phyloP scores from a whole-genome alignment of 192 early-diverging fungal species.

The Backusella tuberculispora region DNA sequence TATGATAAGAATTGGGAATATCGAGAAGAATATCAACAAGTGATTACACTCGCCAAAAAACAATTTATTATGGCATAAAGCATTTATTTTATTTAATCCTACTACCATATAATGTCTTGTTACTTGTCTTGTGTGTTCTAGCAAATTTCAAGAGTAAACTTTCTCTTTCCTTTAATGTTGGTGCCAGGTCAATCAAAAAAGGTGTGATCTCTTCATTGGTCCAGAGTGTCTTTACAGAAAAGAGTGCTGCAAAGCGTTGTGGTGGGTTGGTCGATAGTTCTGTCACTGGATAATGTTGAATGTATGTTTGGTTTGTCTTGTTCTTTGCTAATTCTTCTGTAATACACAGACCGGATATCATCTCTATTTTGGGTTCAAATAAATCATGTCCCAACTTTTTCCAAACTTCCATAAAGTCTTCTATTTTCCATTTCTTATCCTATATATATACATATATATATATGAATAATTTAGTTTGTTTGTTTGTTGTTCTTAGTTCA shows the following conservation, averaged over 20 bases:
- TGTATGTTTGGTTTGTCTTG: constrained; percentile 28
- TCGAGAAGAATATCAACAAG: too few relatives aligned
- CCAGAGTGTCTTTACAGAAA: constrained; percentile 50
- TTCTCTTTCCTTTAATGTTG: constrained; percentile 51
- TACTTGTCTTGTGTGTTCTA: constrained; percentile 43
- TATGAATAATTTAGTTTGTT: background rate
- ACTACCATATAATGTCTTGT: constrained; percentile 46
- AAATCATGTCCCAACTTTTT: constrained; percentile 36
- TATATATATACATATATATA: constrained; percentile 16
- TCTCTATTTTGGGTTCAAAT: constrained; percentile 37
- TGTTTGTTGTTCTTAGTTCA: background rate
- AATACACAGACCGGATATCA: background rate
- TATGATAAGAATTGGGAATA: too few relatives aligned
- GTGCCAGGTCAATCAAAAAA: constrained; percentile 50
- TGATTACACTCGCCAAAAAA: too few relatives aligned
- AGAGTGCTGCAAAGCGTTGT: constrained; percentile 46
- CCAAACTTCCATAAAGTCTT: constrained; percentile 51
- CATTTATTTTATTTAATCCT: constrained; percentile 44
- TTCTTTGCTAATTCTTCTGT: constrained; percentile 22
- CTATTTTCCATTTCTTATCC: constrained; percentile 45
- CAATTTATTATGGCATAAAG: too few relatives aligned
- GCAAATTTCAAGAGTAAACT: constrained; percentile 51
- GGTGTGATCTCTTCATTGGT: constrained; percentile 48
- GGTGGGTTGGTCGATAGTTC: constrained; percentile 50
- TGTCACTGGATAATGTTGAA: constrained; percentile 44